Conservation (phyloP, 2,329 filamentous ascomycete genomes). For the Leptographium lundbergii region DNA sequence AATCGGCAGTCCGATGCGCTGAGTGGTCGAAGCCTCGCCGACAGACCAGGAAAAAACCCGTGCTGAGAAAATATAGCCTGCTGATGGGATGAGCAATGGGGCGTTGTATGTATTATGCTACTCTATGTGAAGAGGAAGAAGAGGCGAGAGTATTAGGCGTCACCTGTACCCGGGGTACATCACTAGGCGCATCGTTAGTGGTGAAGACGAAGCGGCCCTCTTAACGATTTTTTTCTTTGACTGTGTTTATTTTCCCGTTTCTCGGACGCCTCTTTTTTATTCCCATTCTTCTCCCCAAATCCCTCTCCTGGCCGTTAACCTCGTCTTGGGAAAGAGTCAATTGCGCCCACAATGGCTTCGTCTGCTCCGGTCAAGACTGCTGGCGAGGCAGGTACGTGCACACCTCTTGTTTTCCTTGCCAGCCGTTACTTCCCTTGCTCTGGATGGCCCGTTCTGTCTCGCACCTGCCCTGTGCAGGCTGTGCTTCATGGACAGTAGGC, state of each 20-base stretch:
- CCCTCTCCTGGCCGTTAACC: not conserved
- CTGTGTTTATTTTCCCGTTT: not conserved
- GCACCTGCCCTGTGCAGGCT: not conserved
- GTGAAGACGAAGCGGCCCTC: not conserved
- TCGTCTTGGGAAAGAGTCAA: not conserved
- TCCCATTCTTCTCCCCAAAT: not conserved
- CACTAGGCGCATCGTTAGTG: not conserved
- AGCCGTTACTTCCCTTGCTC: no score
- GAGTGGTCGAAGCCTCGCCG: conserved; percentile 5
- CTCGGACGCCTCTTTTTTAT: not conserved
- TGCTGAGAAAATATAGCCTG: not conserved
- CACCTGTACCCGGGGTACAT: not conserved
- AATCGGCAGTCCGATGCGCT: conserved; percentile 14
- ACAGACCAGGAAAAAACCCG: not conserved
- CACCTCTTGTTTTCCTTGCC: not conserved
- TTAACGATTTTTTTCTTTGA: not conserved
- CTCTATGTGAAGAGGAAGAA: not conserved
- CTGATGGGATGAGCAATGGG: not conserved
- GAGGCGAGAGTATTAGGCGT: not conserved
- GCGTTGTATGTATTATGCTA: not conserved
- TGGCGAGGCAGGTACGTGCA: conserved; percentile 14
- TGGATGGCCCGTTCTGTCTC: not conserved
- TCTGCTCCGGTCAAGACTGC: conserved; percentile 11
- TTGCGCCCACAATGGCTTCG: conserved; percentile 11
- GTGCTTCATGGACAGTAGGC: not conserved